Evolutionary conservation across 176 grass and related monocot genomes (phyloP).

Genomic region (Avena eriantha): DNA sequence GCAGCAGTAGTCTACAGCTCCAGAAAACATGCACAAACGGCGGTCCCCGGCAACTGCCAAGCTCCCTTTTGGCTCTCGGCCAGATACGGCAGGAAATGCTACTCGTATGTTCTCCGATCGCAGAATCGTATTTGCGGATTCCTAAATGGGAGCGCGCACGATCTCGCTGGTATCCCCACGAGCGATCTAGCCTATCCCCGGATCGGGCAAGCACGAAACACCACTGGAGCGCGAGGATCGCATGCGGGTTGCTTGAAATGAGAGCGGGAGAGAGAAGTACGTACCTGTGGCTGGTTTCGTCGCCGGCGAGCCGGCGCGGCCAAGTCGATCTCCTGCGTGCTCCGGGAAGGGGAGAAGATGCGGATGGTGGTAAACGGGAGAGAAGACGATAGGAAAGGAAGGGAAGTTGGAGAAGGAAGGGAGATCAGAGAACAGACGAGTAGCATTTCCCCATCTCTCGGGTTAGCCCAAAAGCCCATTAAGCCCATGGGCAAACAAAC

Average conservation of each 20-base stretch:
- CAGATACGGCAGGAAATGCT: not conserved
- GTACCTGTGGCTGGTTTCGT: not conserved
- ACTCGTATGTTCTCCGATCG: not conserved
- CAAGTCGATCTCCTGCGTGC: not conserved
- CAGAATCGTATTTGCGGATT: too few species aligned
- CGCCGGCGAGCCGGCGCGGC: constrained; percentile 37
- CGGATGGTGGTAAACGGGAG: not conserved
- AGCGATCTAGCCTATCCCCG: not conserved
- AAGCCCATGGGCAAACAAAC: not conserved
- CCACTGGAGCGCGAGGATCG: not conserved
- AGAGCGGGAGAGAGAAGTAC: not conserved
- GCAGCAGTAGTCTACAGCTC: not conserved
- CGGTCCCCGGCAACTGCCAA: not conserved
- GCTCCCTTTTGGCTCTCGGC: not conserved
- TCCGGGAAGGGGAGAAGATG: constrained; percentile 5
- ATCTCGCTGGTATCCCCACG: not conserved
- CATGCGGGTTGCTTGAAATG: not conserved
- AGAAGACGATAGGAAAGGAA: not conserved
- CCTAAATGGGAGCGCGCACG: not conserved
- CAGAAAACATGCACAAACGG: not conserved
- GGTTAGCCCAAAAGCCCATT: constrained; percentile 1
- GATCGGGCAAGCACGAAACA: constrained; percentile 29
- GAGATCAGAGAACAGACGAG: not conserved
- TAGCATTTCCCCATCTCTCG: too few species aligned
- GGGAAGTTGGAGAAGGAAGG: not conserved